Conservation (phyloP, 2,329 filamentous ascomycete genomes). For the Fusarium annulatum region DNA sequence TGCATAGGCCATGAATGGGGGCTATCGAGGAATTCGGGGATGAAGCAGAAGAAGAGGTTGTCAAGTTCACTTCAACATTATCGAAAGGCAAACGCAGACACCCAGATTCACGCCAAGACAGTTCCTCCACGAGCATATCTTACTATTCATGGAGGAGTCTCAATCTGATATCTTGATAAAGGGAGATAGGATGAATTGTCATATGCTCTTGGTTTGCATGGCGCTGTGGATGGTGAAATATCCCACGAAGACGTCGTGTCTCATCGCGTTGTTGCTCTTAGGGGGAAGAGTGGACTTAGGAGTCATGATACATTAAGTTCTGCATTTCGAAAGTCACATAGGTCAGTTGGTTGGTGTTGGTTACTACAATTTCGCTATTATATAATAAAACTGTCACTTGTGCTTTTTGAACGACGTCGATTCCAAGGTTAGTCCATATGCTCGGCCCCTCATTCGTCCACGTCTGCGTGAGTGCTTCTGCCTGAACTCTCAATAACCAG, state of each 20-base stretch:
- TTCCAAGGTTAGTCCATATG: background rate
- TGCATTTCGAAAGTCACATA: background rate
- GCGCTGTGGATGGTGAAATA: background rate
- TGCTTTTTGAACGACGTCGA: background rate
- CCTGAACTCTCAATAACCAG: background rate
- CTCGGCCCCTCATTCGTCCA: background rate
- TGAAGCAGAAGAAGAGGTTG: fast-evolving
- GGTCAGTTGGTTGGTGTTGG: fast-evolving
- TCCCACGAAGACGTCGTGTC: fast-evolving
- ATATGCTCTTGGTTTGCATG: too few species aligned
- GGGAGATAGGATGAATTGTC: too few species aligned
- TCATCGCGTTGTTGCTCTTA: too few species aligned
- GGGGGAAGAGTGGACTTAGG: too few species aligned
- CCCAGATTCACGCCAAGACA: background rate
- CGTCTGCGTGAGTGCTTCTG: fast-evolving
- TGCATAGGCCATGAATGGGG: too few species aligned
- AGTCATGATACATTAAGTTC: too few species aligned
- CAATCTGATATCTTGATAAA: too few species aligned
- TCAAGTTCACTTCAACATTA: background rate
- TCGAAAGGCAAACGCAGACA: background rate
- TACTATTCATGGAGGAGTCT: fast-evolving
- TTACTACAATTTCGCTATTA: fast-evolving
- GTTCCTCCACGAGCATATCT: fast-evolving
- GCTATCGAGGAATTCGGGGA: too few species aligned
- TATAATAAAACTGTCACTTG: background rate